phyloP scores from a whole-genome alignment of 2,329 filamentous ascomycete species.

The Huntiella decipiens region DNA sequence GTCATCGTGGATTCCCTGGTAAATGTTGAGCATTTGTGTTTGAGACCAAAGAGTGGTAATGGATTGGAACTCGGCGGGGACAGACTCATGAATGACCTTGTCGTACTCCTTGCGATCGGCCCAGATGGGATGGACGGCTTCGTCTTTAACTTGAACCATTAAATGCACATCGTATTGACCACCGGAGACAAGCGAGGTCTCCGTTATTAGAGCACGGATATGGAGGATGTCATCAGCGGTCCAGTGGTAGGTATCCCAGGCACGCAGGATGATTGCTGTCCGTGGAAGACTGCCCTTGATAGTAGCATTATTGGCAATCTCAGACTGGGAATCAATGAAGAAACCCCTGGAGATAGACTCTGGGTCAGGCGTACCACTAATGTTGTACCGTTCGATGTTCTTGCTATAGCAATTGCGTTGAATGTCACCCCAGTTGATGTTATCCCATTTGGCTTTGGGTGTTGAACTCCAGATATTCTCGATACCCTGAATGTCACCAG shows the following conservation, averaged over 20 bases:
- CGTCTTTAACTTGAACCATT: constrained; percentile 65
- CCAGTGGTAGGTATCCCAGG: constrained; percentile 67
- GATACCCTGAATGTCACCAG: constrained; percentile 66
- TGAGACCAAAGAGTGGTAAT: constrained; percentile 88
- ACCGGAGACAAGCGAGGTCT: constrained; percentile 61
- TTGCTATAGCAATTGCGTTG: constrained; percentile 54
- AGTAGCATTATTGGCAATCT: constrained; percentile 11
- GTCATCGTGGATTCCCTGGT: constrained; percentile 69
- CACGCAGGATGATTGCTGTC: constrained; percentile 64
- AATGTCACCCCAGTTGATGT: constrained; percentile 59
- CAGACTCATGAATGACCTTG: constrained; percentile 44
- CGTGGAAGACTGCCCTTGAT: constrained; percentile 23
- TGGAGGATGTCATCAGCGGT: constrained; percentile 65
- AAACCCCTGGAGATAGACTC: constrained; percentile 26
- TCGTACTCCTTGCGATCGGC: constrained; percentile 51
- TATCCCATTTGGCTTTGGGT: constrained; percentile 56
- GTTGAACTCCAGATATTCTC: constrained; percentile 57
- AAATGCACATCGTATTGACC: constrained; percentile 77
- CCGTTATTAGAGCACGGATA: constrained; percentile 65
- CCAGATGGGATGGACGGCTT: constrained; percentile 58
- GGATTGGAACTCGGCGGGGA: constrained; percentile 71
- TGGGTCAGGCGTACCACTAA: constrained; percentile 15
- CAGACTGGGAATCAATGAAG: constrained; percentile 23
- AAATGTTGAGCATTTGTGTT: constrained; percentile 77
- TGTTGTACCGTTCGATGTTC: constrained; percentile 49